Evolutionary conservation across 164 flowering plant genomes (phyloP).

Genomic region (Tinospora cordifolia): DNA sequence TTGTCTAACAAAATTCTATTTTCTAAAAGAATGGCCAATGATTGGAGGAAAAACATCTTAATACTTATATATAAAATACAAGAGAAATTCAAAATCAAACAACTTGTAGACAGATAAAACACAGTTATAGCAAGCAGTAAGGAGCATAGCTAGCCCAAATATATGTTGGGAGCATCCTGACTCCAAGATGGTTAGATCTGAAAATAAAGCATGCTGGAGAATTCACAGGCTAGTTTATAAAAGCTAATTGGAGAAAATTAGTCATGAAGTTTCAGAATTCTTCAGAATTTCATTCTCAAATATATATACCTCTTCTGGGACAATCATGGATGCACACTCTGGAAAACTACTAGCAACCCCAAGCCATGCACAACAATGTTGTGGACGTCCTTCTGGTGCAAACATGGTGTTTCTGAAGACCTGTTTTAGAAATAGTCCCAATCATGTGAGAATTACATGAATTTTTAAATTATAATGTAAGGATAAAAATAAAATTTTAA

Average conservation of each 20-base stretch:
- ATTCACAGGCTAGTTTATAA: not conserved
- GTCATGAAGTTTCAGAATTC: not conserved
- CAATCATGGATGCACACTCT: constrained; percentile 83
- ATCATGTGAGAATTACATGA: not conserved
- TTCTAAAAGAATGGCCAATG: no score
- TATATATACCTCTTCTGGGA: constrained; percentile 80
- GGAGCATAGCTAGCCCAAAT: no score
- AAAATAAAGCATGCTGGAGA: not conserved
- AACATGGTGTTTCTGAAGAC: constrained; percentile 98
- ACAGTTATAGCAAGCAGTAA: no score
- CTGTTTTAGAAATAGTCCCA: constrained; percentile 28
- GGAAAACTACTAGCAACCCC: constrained; percentile 99
- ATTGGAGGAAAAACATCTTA: no score
- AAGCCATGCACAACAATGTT: constrained; percentile 99
- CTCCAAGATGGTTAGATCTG: no score
- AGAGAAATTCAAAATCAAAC: no score
- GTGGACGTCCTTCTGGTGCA: constrained; percentile 99
- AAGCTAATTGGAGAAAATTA: not conserved
- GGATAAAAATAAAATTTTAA: not conserved
- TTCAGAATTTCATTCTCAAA: not conserved
- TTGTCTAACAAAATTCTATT: no score
- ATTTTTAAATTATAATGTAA: not conserved
- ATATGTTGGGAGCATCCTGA: no score
- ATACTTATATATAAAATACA: no score
- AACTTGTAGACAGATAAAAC: no score